These are phyloP conservation scores for Colletotrichum sp. DNA, from an alignment of 2,329 filamentous ascomycete species.

Conservation along the genomic window DNA sequence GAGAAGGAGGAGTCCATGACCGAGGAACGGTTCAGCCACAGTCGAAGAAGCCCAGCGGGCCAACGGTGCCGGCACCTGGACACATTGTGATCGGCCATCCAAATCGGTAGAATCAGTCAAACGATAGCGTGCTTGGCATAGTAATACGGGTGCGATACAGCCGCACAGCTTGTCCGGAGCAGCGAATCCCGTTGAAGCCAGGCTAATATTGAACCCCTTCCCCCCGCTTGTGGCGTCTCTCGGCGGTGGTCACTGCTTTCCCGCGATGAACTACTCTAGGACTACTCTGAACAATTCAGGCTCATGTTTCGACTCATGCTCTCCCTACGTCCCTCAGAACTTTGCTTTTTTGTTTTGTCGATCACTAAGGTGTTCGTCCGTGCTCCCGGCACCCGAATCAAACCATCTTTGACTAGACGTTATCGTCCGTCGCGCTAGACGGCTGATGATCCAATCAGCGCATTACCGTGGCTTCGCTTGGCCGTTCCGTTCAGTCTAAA, in stretches of 20 bases:
- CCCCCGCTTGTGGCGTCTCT: not conserved
- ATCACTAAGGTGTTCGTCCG: not conserved
- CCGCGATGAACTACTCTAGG: not conserved
- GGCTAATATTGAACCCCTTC: not conserved
- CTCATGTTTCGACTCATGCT: not conserved
- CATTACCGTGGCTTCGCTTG: not conserved
- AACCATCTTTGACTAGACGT: not conserved
- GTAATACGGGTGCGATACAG: not conserved
- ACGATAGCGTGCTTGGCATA: constrained; percentile 1
- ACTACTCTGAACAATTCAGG: not conserved
- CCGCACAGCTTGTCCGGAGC: not conserved
- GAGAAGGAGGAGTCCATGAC: not conserved
- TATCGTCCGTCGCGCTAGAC: not conserved
- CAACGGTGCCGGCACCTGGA: not conserved
- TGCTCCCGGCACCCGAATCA: not conserved
- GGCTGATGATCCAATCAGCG: not conserved
- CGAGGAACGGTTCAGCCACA: not conserved
- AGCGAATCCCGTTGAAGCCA: not conserved
- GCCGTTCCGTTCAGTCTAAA: not conserved
- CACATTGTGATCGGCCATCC: not conserved
- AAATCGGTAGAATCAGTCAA: not conserved
- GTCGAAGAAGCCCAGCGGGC: not conserved
- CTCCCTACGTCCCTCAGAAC: not conserved
- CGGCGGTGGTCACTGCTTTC: not conserved
- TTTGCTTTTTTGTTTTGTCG: not conserved